These are phyloP conservation scores for Cladosporium sphaerospermum DNA, from an alignment of 2,329 filamentous ascomycete genomes.

Conservation along the genomic window DNA sequence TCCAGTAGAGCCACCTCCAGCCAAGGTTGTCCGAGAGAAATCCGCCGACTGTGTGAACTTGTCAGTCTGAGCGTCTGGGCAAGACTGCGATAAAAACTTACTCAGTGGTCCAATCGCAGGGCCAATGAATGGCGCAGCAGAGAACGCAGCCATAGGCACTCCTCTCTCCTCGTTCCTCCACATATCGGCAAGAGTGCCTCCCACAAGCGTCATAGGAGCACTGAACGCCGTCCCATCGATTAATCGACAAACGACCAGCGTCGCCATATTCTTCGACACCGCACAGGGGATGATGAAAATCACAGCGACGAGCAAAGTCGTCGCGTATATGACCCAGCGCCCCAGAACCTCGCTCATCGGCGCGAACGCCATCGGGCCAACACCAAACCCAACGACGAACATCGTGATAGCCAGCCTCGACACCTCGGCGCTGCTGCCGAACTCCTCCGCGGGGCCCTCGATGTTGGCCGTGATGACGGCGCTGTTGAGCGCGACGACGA, in stretches of 20 bases:
- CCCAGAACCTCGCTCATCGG: conserved; percentile 56
- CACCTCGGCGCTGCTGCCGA: conserved; percentile 66
- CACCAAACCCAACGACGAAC: conserved; percentile 28
- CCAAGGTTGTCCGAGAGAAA: conserved; percentile 58
- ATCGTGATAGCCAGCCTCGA: conserved; percentile 58
- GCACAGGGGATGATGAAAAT: conserved; percentile 55
- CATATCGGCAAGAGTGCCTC: conserved; percentile 26
- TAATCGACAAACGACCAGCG: conserved; percentile 51
- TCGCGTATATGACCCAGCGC: conserved; percentile 45
- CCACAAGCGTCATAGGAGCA: conserved; percentile 43
- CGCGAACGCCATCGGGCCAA: conserved; percentile 35
- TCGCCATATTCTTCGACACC: conserved; percentile 49
- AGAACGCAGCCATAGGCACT: conserved; percentile 26
- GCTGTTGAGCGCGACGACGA: conserved; percentile 48
- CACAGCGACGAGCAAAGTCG: conserved; percentile 45
- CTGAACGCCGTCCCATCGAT: conserved; percentile 50
- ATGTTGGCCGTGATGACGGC: conserved; percentile 66
- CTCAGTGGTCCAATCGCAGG: conserved; percentile 39
- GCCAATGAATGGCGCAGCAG: conserved; percentile 27
- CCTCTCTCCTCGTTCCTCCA: conserved; percentile 27
- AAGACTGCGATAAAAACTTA: conserved; percentile 23
- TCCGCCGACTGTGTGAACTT: conserved; percentile 60
- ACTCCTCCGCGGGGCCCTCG: conserved; percentile 55
- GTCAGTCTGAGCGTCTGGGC: not conserved
- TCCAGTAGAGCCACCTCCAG: conserved; percentile 61